Evolutionary conservation across 2,329 filamentous ascomycete genomes (phyloP).

Genomic region (Fragosphaeria purpurea): DNA sequence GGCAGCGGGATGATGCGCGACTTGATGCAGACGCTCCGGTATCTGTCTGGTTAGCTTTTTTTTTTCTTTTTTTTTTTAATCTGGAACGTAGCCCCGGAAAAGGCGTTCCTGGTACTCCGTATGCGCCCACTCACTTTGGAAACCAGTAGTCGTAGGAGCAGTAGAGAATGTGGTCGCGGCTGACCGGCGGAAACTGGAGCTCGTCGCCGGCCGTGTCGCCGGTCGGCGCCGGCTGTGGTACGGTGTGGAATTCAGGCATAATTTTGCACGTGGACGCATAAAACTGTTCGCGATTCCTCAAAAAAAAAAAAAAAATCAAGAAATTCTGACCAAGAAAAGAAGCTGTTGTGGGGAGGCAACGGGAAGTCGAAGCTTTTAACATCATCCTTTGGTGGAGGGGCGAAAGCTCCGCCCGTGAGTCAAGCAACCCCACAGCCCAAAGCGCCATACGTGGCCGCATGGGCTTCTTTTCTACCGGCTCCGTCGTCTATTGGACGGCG

Average conservation of each 20-base stretch:
- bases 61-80: constrained; percentile 7
- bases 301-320: too few species aligned
- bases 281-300: too few species aligned
- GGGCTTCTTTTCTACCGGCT: too few species aligned
- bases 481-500: too few species aligned
- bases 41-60: constrained; percentile 35
- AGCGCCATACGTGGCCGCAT: background rate
- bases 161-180: constrained; percentile 78
- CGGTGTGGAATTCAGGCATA: constrained; percentile 23
- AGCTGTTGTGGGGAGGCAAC: too few species aligned
- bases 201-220: constrained; percentile 4
- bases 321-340: too few species aligned
- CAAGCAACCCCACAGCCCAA: background rate
- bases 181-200: constrained; percentile 72
- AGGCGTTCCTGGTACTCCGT: background rate
- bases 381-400: too few species aligned
- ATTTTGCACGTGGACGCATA: background rate
- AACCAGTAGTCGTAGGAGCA: constrained; percentile 95
- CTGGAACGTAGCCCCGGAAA: too few species aligned
- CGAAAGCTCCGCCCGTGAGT: too few species aligned
- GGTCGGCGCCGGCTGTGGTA: constrained; percentile 4
- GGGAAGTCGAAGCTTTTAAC: too few species aligned
- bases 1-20: constrained; percentile 74
- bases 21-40: constrained; percentile 72
- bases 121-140: constrained; percentile 43